These are phyloP conservation scores for Suillus luteus DNA, from an alignment of 768 basidiomycete genomes.

Conservation along the genomic window DNA sequence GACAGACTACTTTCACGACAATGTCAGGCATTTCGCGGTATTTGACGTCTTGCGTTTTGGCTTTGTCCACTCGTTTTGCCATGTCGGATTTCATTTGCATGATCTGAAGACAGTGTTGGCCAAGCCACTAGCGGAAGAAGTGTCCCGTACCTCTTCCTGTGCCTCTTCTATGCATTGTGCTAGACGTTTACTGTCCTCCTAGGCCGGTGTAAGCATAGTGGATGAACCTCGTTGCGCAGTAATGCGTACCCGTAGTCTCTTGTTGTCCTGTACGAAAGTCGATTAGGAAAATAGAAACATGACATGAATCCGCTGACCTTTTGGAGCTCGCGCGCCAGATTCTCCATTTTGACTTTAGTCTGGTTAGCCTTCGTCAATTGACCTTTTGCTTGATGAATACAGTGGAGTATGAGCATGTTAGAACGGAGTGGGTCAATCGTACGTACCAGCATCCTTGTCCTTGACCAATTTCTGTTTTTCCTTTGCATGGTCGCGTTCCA, in stretches of 20 bases:
- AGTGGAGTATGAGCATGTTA: constrained; percentile 19
- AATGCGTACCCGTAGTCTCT: constrained; percentile 72
- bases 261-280: constrained; percentile 68
- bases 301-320: constrained; percentile 52
- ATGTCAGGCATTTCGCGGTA: constrained; percentile 88
- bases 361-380: constrained; percentile 88
- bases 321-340: constrained; percentile 84
- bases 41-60: constrained; percentile 76
- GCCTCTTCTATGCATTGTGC: constrained; percentile 83
- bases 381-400: constrained; percentile 59
- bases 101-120: constrained; percentile 46
- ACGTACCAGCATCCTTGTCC: constrained; percentile 85
- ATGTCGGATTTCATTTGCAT: constrained; percentile 82
- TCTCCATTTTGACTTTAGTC: constrained; percentile 89
- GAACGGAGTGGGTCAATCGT: constrained; percentile 14
- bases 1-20: constrained; percentile 85
- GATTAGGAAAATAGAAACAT: constrained; percentile 22
- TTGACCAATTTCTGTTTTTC: constrained; percentile 90
- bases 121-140: constrained; percentile 1
- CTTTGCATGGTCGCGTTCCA: constrained; percentile 88
- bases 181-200: constrained; percentile 87
- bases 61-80: constrained; percentile 77
- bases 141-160: constrained; percentile 68
- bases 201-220: constrained; percentile 25
- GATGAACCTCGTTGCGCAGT: constrained; percentile 9